Evolutionary conservation across 1,284 basidiomycete species (phyloP), one percentile per base, ranked within the genome.

Genomic region (Boletus smithii): DNA sequence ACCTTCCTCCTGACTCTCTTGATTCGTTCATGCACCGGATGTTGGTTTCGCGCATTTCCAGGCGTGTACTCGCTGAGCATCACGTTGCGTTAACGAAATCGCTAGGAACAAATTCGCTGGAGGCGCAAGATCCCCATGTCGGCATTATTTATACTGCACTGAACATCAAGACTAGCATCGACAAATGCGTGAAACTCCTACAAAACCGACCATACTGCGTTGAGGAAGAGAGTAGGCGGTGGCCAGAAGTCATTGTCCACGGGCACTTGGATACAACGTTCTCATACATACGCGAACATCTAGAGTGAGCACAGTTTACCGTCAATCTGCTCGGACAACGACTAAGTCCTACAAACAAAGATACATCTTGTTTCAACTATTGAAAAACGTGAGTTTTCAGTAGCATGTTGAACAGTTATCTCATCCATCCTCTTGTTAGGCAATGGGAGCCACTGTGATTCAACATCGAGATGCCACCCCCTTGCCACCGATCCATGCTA

Each of bases 11-110:
- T 0, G 87, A 91, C 46, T 76, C 80, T 44, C 74, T 95, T 13
- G 92, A 95, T 65, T 77, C 87, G 8, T 93, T 95, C 66, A 91
- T 95, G 85, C 80, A 82, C 18, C 80, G 91, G 22, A 95, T 95
- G 93, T 77, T 95, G 8, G 78, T 91, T 37, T 94, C 91, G 3
- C 77, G 93, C 44, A 93, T 95, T 63, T 93, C 91, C 8, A 77
- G 92, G 20, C 80, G 93, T 33, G 92, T 95, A 23, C 75, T 95
- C 24, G 89, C 85, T 2, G 89, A 95, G 62, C 92, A 95, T 60
- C 92, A 95, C 58, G 83, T 95, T 46, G 87, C 90, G 3, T 73
- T 95, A 5, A 86, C 88, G 5, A 77, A 82, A 48, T 78, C 77
- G 31, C 74, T 75, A 22, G 73, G 72, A 46, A 63, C 64, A 31